Evolutionary conservation across 2,329 filamentous ascomycete genomes (phyloP).

Genomic region (Fusarium guadeloupense): DNA sequence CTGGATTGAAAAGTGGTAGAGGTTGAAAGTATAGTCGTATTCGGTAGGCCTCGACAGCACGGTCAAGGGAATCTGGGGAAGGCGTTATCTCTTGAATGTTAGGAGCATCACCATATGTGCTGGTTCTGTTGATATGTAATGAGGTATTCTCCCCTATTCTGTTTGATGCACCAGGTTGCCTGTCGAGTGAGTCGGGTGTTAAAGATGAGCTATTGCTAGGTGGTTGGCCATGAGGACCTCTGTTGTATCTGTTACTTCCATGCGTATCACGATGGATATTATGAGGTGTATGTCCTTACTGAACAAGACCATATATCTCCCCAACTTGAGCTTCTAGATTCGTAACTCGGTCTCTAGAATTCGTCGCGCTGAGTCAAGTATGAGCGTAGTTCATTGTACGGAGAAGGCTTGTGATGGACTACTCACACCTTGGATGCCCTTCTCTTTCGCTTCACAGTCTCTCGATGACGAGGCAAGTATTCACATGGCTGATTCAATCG

Average conservation of each 20-base stretch:
- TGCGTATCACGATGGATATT: fast-evolving
- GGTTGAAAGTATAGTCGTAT: conserved; percentile 36
- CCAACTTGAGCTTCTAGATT: conserved; percentile 1
- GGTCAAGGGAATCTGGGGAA: conserved; percentile 10
- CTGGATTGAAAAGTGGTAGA: conserved; percentile 26
- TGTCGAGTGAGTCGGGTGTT: conserved; percentile 12
- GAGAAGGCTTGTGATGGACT: not conserved
- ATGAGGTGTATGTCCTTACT: not conserved
- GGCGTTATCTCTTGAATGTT: not conserved
- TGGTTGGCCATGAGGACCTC: not conserved
- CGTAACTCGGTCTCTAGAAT: not conserved
- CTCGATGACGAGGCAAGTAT: conserved; percentile 24
- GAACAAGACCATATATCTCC: conserved; percentile 19
- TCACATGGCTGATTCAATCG: conserved; percentile 26
- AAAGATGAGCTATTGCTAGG: conserved; percentile 15
- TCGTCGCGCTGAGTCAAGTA: too few relatives aligned
- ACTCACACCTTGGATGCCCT: conserved; percentile 19
- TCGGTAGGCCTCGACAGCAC: conserved; percentile 25
- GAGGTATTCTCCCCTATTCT: not conserved
- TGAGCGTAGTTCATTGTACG: not conserved
- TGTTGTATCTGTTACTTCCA: not conserved
- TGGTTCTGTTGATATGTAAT: conserved; percentile 2
- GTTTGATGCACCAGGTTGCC: not conserved
- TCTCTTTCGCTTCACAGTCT: conserved; percentile 21
- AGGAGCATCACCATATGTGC: not conserved